Base-by-base conservation (phyloP, 2,329 filamentous ascomycete species). In the Fusarium albidum region DNA sequence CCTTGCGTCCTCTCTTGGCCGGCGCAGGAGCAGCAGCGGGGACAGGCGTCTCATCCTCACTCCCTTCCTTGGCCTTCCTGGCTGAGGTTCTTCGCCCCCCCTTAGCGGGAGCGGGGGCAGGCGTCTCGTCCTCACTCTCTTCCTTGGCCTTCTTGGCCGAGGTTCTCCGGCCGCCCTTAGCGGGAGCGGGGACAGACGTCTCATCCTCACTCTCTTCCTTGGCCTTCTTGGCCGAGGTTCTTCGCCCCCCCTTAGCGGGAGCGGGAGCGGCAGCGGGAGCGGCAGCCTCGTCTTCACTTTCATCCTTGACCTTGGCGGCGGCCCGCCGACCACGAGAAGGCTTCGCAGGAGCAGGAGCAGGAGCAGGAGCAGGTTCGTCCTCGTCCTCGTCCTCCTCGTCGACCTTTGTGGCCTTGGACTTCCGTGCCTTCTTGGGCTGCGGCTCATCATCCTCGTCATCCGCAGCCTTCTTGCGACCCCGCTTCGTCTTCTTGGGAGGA, bases 391-490 rank as follows among this genome's bases (percentile, higher is more conserved):
- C 48, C 10, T 42, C 54, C 55, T 69, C 63, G 25, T 32, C 38
- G 29, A 58, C 28, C 49, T 66, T 64, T 12, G 65, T 61, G 5
- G 61, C 42, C 55, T 69, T 64, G 29, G 63, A 40, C 57, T 69
- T 67, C 34, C 71, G 75, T 17, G 70, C 63, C 59, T 72, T 75
- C 55, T 75, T 74, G 18, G 71, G 61, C 46, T 70, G 65, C 11
- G 70, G 69, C 52, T 75, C 63, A 12, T 72, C 65, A 5, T 68
- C 68, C 8, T 73, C 71, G 10, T 72, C 70, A 5, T 68, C 67
- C 7, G 64, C 68, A n/a, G 57, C 67, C 59, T 73, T 73, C 64
- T 73, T 73, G 39, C 70, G 68, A 15, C 67, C 67, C 46, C 71
- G 67, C 63, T 75, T 74, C 29, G 68, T 59, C 61, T 72, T 70